A percentile compares a stretch with the other conserved stretches of the same genome.
phyloP scores from a whole-genome alignment of 2,329 filamentous ascomycete genomes.

The Cryphonectria naterciae region DNA sequence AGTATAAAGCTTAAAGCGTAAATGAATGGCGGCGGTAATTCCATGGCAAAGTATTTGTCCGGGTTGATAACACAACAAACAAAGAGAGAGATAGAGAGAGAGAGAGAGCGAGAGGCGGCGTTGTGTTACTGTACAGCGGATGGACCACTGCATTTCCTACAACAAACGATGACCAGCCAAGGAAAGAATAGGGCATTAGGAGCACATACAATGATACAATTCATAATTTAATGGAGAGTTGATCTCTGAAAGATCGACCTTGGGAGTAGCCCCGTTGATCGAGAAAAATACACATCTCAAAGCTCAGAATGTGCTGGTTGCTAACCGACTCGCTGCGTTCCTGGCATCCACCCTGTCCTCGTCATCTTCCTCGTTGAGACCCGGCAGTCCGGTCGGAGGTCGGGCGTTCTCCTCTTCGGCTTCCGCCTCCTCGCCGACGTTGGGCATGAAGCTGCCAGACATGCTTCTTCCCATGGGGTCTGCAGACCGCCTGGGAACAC shows the following conservation, averaged over 20 bases:
- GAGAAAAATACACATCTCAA: constrained; percentile 15
- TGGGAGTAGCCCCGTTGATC: background rate
- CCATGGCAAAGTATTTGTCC: background rate
- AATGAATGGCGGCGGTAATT: background rate
- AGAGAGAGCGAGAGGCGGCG: background rate
- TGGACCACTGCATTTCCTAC: background rate
- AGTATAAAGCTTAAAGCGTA: background rate
- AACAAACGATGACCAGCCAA: background rate
- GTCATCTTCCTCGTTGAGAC: constrained; percentile 78
- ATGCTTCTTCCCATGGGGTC: constrained; percentile 79
- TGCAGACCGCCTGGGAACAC: constrained; percentile 75
- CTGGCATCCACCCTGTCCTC: constrained; percentile 93
- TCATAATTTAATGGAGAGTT: constrained; percentile 18
- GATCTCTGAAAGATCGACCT: constrained; percentile 12
- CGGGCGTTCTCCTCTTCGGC: constrained; percentile 45
- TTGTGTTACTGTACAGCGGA: background rate
- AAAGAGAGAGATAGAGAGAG: background rate
- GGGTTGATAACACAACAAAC: background rate
- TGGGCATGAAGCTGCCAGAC: constrained; percentile 71
- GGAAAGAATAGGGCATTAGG: constrained; percentile 9
- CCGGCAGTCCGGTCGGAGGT: constrained; percentile 48
- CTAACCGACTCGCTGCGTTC: constrained; percentile 92
- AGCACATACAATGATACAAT: constrained; percentile 30
- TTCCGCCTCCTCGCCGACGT: constrained; percentile 66
- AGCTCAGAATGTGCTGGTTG: constrained; percentile 87